Percentiles rank a stretch among this genome's conserved stretches.
Evolutionary conservation across 495 filamentous ascomycete species (phyloP).

Genomic region (Podospora sp.): DNA sequence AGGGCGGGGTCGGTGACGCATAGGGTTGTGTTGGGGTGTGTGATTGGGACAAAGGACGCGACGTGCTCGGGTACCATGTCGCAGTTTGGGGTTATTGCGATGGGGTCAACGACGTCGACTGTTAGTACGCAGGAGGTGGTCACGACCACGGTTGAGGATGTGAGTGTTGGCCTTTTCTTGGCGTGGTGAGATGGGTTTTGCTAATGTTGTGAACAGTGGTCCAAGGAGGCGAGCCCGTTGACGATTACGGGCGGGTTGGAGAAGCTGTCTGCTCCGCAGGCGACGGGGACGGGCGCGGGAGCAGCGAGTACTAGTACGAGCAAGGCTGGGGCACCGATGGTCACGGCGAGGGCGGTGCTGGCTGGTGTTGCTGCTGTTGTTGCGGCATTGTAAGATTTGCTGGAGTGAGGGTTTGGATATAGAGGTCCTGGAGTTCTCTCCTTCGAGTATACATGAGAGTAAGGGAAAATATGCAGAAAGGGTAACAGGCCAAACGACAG

Average conservation of each 20-base stretch:
- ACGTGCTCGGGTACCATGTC: not conserved
- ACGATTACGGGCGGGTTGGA: slow-evolving; percentile 16
- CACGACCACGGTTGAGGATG: not conserved
- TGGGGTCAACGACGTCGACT: not conserved
- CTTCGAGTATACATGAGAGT: not conserved
- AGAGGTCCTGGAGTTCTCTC: not conserved
- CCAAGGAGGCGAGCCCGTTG: not conserved
- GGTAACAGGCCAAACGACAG: too few relatives aligned
- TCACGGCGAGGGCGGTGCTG: slow-evolving; percentile 38
- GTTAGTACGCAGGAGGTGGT: not conserved
- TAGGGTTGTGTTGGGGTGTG: not conserved
- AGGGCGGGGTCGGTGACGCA: not conserved
- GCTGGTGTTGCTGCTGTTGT: slow-evolving; percentile 33
- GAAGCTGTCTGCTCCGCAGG: slow-evolving; percentile 15
- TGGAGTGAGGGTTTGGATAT: slow-evolving; percentile 28
- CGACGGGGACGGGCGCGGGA: slow-evolving; percentile 24
- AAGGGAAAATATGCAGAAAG: too few relatives aligned
- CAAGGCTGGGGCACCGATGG: slow-evolving; percentile 37
- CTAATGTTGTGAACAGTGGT: not conserved
- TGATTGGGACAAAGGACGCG: not conserved
- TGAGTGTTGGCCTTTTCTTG: not conserved
- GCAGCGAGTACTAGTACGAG: slow-evolving; percentile 33
- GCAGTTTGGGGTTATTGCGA: not conserved
- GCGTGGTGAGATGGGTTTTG: not conserved
- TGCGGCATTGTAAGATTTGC: slow-evolving; percentile 12